Conservation (phyloP, 2,329 filamentous ascomycete species). For the Paecilomyces variotii region DNA sequence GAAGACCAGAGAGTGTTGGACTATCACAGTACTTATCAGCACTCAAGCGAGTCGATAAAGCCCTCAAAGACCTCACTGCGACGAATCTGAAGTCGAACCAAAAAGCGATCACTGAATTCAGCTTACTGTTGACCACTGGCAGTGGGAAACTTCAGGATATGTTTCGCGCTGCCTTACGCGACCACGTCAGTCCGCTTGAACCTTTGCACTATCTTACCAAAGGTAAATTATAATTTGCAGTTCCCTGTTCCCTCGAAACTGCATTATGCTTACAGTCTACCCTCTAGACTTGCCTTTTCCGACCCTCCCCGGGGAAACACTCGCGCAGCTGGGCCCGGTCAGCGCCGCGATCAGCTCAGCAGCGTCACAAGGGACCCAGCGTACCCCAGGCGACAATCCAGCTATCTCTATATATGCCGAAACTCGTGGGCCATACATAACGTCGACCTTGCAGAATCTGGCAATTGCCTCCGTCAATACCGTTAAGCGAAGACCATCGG, state of each 20-base stretch:
- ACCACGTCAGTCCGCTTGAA: constrained; percentile 74
- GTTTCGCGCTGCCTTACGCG: constrained; percentile 69
- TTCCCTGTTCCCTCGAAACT: constrained; percentile 3
- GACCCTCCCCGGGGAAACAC: constrained; percentile 65
- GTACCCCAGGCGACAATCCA: constrained; percentile 53
- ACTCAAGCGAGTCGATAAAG: constrained; percentile 78
- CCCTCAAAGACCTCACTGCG: constrained; percentile 73
- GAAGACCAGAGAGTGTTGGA: constrained; percentile 68
- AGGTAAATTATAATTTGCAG: constrained; percentile 40
- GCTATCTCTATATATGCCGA: constrained; percentile 80
- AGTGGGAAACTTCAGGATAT: constrained; percentile 76
- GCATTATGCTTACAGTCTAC: constrained; percentile 8
- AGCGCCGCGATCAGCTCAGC: constrained; percentile 66
- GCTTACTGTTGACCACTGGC: constrained; percentile 66
- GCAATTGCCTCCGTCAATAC: constrained; percentile 80
- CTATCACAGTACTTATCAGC: constrained; percentile 80
- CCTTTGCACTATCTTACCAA: constrained; percentile 91
- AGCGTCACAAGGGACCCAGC: constrained; percentile 44
- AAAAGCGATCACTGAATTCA: constrained; percentile 73
- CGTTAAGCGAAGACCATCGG: constrained; percentile 64
- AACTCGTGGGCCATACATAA: constrained; percentile 78
- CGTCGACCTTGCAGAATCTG: constrained; percentile 71
- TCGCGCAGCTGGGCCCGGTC: constrained; percentile 68
- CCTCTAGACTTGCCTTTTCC: constrained; percentile 63
- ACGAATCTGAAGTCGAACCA: constrained; percentile 93